Base-by-base conservation (phyloP, 208 protist genomes). In the Leishmania major region DNA sequence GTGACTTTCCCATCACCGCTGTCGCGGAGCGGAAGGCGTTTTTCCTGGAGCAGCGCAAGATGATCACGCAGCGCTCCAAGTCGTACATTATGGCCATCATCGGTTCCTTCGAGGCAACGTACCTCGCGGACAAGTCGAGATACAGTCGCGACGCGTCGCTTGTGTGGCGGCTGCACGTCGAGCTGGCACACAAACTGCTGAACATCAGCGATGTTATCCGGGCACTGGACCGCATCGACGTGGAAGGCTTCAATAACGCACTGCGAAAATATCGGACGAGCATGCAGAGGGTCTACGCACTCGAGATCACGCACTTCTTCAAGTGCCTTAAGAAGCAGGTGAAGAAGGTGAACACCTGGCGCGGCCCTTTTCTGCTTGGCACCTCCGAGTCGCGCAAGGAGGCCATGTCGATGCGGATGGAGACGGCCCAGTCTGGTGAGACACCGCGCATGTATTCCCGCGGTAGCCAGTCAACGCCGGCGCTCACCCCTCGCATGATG, bases 1-100 rank as follows among this genome's bases (percentile, higher is more conserved):
- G 47, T 35, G 92, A 96, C 67, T 97, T 92, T 75, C 95, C 93
- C 78, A 97, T 97, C 79, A 85, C 90, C n/a, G 92, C 92, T 55
- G 92, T 97, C 25, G 35, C 82, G 49, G 92, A 96, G 86, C 89
- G 93, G 22, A 93, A 94, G 74, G 81, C 86, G 13, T 95, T 90
- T 69, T 97, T 96, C 77, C 75, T 92, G 22, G 87, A 92, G 49
- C 92, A 95, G 84, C 93, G 92, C 43, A 86, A 85, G 67, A 93
- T 95, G 90, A 91, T 96, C 81, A 91, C 89, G 40, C 86, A 87
- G 53, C 88, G 91, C n/a, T 91, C 91, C 13, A 89, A 90, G 80
- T 45, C 79, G 60, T 96, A 94, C 75, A 89, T 94, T 35, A 82
- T 96, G 69, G 81, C 89, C 71, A 80, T 87, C 62, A 94, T 96